Evolutionary conservation across 139 green algal genomes (phyloP), one percentile per base, ranked within the genome.

Genomic region (Ettlia oleoabundans): DNA sequence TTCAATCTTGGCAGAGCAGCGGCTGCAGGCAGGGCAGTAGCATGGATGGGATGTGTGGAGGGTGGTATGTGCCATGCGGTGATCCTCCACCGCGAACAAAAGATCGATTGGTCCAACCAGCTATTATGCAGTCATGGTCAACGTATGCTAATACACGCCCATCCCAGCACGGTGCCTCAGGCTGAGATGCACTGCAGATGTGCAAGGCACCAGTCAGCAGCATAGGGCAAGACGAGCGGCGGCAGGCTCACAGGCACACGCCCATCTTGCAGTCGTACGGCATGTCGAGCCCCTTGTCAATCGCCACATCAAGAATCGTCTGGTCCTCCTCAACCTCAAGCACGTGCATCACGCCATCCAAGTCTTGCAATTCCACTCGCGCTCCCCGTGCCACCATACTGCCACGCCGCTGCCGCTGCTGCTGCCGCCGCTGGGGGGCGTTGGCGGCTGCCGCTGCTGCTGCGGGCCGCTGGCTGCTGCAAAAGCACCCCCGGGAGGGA

Each of bases 261-360:
- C 95, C 95, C 82, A 98, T 93, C 70, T 92, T 96, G 91, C 95
- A 98, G 86, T 98, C 95, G 69, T 97, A 88, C 1, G 92, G 89
- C 43, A 96, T 78, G 35, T 97, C 91, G 4, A 97, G 53, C 7
- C 92, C 93, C 32, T 86, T 76, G 73, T 97, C 94, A 68, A 95
- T 77, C 0, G 91, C 92, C 28, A 63, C 85, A 42, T 91, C 80
- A 53, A 98, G 86, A 41, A 98, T 93, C 19, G 84, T 90, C 68
- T 92, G 69, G 64, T 82, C 92, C 7, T 95, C 90, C 1, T 80
- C 81, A 0, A 97, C 92, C 2, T 96, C 89, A n/a, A 97, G 71
- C 21, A 67, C 64, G 30, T 86, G 63, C 30, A 51, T 79, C n/a
- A 74, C 79, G 41, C 91, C 91, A 5, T 92, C 81, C 13, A 72